Base-by-base conservation (phyloP, 176 grass and related monocot species). In the Stipa capillata region DNA sequence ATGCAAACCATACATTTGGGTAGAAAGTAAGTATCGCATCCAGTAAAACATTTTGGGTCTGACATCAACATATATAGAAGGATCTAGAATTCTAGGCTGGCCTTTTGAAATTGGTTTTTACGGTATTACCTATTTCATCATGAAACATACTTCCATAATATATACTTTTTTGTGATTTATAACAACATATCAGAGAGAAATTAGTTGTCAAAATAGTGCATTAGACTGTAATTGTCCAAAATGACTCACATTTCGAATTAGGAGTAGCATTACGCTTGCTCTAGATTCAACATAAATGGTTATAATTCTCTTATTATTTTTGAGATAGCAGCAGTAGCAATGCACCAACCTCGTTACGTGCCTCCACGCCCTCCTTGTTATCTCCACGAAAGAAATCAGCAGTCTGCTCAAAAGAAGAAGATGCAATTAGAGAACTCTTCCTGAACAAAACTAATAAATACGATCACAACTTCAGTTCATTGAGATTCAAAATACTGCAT, bases 311-410 rank as follows among this genome's bases (percentile, higher is more conserved):
- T 25, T 66, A 42, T 51, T 49, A 37, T 31, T 66, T 41, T n/a
- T n/a, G n/a, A n/a, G 29, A 76, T 58, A 83, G 40, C 24, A 16
- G 11, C n/a, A 78, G 17, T 68, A 73, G 60, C 41, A 83, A 54
- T 65, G 40, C 41, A 49, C 89, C 85, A 79, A 97, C 92, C 96
- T 98, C 96, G 25, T 94, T 98, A 15, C 96, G 96, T 75, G 96
- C 96, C 81, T 98, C 96, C 61, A 98, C 85, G 70, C 96, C 96
- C 87, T 98, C 96, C 45, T 53, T 93, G 85, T 98, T 98, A 67
- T 98, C 96, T 58, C 87, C 86, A 71, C 92, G 88, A 67, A 98
- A 98, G 85, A 98, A 98, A 65, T 98, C 96, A 79, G 96, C 92
- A 83, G 83, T 88, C 92, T 98, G 79, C 45, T 77, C 71, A 78